Percentiles rank a stretch among this genome's conserved stretches.
Conservation (phyloP, 371 early-diverging fungal species). For the Mortierella sp. region DNA sequence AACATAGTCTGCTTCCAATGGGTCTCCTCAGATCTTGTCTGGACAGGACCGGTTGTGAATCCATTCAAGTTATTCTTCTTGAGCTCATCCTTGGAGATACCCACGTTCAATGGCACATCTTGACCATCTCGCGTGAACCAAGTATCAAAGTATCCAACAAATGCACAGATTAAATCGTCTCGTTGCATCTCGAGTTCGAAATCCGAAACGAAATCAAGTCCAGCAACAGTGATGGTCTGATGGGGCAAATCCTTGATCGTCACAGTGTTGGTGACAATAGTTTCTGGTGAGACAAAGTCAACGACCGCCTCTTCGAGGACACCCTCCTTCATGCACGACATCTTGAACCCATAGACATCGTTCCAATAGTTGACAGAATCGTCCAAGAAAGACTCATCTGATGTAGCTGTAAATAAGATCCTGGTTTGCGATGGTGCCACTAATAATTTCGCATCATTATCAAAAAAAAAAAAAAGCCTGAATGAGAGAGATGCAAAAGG, state of each 20-base stretch:
- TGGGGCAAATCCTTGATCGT: constrained; percentile 80
- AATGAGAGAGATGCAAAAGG: too few relatives aligned
- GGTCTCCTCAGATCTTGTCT: constrained; percentile 59
- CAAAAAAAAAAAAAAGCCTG: background rate
- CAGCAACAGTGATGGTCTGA: constrained; percentile 63
- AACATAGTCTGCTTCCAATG: constrained; percentile 81
- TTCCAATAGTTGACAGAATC: constrained; percentile 88
- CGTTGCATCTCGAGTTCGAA: constrained; percentile 71
- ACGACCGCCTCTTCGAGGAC: constrained; percentile 68
- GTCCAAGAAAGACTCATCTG: constrained; percentile 84
- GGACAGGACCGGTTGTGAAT: constrained; percentile 56
- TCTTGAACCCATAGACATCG: constrained; percentile 91
- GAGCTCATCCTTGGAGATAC: constrained; percentile 48
- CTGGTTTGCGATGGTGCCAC: constrained; percentile 85
- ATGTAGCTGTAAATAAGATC: constrained; percentile 81
- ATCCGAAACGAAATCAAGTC: constrained; percentile 66
- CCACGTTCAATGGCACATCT: constrained; percentile 58
- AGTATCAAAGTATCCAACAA: constrained; percentile 90
- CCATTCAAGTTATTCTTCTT: constrained; percentile 30
- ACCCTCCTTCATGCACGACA: constrained; percentile 83
- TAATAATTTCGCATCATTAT: constrained; percentile 11
- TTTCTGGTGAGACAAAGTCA: constrained; percentile 77
- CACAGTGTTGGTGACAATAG: constrained; percentile 75
- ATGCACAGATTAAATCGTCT: constrained; percentile 78
- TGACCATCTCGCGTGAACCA: constrained; percentile 80